A percentile compares a stretch with the other conserved stretches of the same genome.
phyloP scores from a whole-genome alignment of 2,329 filamentous ascomycete species.

The Trichoderma polysporum region DNA sequence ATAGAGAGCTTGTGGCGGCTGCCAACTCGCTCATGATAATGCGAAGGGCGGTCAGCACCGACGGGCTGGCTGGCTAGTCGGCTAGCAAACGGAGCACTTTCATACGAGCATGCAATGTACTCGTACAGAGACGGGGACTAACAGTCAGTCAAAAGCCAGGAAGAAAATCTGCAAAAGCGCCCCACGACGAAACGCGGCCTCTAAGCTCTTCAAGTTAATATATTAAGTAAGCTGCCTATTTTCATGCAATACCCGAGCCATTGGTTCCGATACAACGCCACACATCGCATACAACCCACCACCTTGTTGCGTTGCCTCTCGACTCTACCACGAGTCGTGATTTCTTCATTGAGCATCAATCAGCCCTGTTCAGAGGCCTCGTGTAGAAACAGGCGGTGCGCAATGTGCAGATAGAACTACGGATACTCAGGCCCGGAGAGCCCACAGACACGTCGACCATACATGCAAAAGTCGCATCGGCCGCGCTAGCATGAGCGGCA shows the following conservation, averaged over 20 bases:
- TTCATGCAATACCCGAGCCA: slow-evolving; percentile 1
- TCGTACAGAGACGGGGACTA: not conserved
- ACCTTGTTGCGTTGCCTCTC: not conserved
- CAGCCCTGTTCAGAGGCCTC: not conserved
- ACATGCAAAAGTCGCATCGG: slow-evolving; percentile 21
- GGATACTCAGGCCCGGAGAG: slow-evolving; percentile 13
- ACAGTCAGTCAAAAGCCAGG: not conserved
- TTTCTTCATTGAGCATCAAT: not conserved
- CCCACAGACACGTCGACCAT: slow-evolving; percentile 22
- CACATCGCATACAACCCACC: not conserved
- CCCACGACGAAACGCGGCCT: not conserved
- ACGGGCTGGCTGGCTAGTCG: slow-evolving; percentile 12
- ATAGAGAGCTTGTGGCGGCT: slow-evolving; percentile 16
- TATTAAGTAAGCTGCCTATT: not conserved
- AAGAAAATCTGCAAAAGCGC: not conserved
- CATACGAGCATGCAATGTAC: slow-evolving; percentile 6
- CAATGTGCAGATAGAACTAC: slow-evolving; percentile 12
- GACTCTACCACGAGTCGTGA: not conserved
- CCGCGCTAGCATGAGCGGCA: slow-evolving; percentile 23
- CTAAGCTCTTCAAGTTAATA: not conserved
- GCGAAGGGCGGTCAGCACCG: slow-evolving; percentile 22
- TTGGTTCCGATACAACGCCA: slow-evolving; percentile 1
- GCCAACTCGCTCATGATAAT: slow-evolving; percentile 16
- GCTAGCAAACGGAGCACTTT: not conserved
- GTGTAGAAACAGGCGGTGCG: slow-evolving; percentile 15